Conservation (phyloP, 371 early-diverging fungal genomes). For the Nematocida parisii region DNA sequence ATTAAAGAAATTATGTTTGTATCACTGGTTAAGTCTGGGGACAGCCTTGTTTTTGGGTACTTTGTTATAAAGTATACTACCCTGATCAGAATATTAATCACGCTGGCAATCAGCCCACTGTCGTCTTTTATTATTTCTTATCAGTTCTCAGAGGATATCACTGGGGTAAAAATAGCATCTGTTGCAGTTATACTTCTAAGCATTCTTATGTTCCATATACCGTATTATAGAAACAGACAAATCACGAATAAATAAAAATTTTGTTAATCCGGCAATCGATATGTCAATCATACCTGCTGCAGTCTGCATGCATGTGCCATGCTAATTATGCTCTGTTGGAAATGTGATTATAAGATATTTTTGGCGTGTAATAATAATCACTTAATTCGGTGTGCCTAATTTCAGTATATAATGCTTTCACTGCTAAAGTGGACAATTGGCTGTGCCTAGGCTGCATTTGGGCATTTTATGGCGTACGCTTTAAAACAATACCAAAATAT, state of each 20-base stretch:
- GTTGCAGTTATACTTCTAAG: background rate
- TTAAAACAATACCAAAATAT: too few relatives aligned
- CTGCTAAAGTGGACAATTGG: too few relatives aligned
- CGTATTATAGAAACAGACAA: background rate
- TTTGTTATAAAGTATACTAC: constrained; percentile 15
- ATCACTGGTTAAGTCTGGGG: background rate
- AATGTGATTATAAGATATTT: too few relatives aligned
- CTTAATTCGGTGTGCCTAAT: too few relatives aligned
- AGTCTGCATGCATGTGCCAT: too few relatives aligned
- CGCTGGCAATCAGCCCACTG: background rate
- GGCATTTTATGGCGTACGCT: too few relatives aligned
- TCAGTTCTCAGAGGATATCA: constrained; percentile 18
- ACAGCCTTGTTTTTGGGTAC: constrained; percentile 27
- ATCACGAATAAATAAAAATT: background rate
- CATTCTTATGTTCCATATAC: constrained; percentile 8
- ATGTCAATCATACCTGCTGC: background rate
- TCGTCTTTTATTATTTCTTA: constrained; percentile 8
- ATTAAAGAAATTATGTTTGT: background rate
- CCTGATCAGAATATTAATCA: constrained; percentile 2
- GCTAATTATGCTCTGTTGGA: too few relatives aligned
- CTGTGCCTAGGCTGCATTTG: too few relatives aligned
- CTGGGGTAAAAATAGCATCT: background rate
- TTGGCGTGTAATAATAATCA: too few relatives aligned
- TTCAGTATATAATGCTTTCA: too few relatives aligned
- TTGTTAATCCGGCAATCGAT: background rate